Conservation (phyloP, 2,329 filamentous ascomycete species). For the Microcyclosporella mali region DNA sequence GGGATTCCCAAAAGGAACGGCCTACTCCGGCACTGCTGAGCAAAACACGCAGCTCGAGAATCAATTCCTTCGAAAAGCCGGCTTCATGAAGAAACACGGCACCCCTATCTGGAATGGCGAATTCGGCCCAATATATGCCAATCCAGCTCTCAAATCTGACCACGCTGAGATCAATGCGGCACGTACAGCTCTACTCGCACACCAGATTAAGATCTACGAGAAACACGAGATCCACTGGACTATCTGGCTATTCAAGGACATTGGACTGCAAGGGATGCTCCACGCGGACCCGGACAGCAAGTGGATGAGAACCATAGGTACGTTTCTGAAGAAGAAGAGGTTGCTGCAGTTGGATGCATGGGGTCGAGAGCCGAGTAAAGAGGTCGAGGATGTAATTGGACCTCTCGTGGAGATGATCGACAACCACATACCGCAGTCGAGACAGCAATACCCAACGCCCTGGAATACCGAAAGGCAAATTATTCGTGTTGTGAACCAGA, state of each 20-base stretch:
- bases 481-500: slow-evolving; percentile 40
- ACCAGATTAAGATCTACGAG: slow-evolving; percentile 49
- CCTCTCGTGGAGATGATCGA: slow-evolving; percentile 34
- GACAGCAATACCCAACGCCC: slow-evolving; percentile 27
- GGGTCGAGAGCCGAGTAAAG: slow-evolving; percentile 38
- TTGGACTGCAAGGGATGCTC: slow-evolving; percentile 32
- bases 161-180: slow-evolving; percentile 37
- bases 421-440: slow-evolving; percentile 21
- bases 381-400: slow-evolving; percentile 41
- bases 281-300: slow-evolving; percentile 16
- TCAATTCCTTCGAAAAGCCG: slow-evolving; percentile 43
- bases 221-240: slow-evolving; percentile 50
- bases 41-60: slow-evolving; percentile 42
- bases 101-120: slow-evolving; percentile 48
- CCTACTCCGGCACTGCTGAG: slow-evolving; percentile 38
- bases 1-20: slow-evolving; percentile 44
- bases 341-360: slow-evolving; percentile 50
- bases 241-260: slow-evolving; percentile 42
- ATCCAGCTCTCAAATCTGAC: slow-evolving; percentile 34
- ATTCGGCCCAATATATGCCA: slow-evolving; percentile 45
- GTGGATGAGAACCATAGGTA: slow-evolving; percentile 46
- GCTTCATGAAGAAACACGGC: slow-evolving; percentile 41
- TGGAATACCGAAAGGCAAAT: slow-evolving; percentile 31
- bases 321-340: slow-evolving; percentile 53
- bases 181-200: slow-evolving; percentile 38